A percentile compares a stretch with the other conserved stretches of the same genome.
Conservation (phyloP, 345 rosid genomes). For the Camelina neglecta region DNA sequence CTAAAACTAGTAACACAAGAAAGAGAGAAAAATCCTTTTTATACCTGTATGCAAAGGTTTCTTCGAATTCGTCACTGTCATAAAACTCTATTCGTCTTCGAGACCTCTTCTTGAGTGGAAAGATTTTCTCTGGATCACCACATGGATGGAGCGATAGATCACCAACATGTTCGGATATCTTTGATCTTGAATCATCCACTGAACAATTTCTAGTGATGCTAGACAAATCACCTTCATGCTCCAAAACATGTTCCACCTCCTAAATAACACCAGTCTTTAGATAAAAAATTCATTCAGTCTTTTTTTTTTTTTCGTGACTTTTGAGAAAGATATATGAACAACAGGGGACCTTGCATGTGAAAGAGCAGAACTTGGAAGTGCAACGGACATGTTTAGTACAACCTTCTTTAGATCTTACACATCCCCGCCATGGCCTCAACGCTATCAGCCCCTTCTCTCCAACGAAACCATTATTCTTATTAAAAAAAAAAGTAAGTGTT, state of each 20-base stretch:
- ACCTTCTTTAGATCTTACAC: neutral
- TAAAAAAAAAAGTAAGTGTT: neutral
- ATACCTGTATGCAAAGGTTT: neutral
- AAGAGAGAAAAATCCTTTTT: neutral
- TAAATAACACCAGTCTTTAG: no score
- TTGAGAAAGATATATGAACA: no score
- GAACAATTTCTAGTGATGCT: slow-evolving; percentile 1
- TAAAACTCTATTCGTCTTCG: neutral
- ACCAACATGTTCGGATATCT: neutral
- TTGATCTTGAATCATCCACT: neutral
- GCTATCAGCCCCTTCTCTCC: neutral
- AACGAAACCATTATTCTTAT: neutral
- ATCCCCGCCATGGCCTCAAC: neutral
- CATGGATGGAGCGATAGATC: slow-evolving; percentile 6
- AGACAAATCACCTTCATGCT: slow-evolving; percentile 7
- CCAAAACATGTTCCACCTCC: slow-evolving; percentile 6
- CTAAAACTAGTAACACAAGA: neutral
- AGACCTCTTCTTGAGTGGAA: slow-evolving; percentile 15
- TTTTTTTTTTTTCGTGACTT: no score
- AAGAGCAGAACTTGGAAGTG: slow-evolving; percentile 1
- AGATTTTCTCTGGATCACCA: neutral
- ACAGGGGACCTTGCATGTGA: neutral
- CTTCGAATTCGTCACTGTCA: neutral
- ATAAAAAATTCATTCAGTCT: no score
- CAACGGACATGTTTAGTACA: neutral